phyloP scores from a whole-genome alignment of 2,329 filamentous ascomycete genomes.

The Nemania sp. region DNA sequence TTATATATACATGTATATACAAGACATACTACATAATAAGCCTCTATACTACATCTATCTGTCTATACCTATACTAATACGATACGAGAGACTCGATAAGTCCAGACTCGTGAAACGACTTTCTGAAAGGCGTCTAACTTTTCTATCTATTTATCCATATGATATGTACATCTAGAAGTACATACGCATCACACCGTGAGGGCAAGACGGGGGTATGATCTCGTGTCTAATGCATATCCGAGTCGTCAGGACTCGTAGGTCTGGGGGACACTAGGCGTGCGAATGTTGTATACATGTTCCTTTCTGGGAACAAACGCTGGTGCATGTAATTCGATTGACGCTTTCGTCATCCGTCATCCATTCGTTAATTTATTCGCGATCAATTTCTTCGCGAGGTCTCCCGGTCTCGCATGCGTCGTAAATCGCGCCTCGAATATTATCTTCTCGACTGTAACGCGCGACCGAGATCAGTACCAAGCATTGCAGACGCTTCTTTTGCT shows the following conservation, averaged over 20 bases:
- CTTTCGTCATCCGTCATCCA: not conserved
- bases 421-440: not conserved
- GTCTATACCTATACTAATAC: too few species aligned
- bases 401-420: not conserved
- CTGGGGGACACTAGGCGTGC: too few species aligned
- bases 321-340: not conserved
- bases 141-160: not conserved
- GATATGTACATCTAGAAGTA: constrained; percentile 10
- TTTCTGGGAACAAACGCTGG: not conserved
- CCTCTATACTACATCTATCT: too few species aligned
- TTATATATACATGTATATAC: not conserved
- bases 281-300: not conserved
- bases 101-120: too few species aligned
- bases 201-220: not conserved
- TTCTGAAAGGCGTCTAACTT: not conserved
- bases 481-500: too few species aligned
- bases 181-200: not conserved
- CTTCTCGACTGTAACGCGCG: not conserved
- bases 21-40: too few species aligned
- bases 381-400: too few species aligned
- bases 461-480: too few species aligned
- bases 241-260: not conserved
- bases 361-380: too few species aligned
- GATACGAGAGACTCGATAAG: too few species aligned
- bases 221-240: not conserved